A percentile compares a stretch with the other conserved stretches of the same genome.
phyloP scores from a whole-genome alignment of 2,329 filamentous ascomycete species.

The Dactylellina sp. region DNA sequence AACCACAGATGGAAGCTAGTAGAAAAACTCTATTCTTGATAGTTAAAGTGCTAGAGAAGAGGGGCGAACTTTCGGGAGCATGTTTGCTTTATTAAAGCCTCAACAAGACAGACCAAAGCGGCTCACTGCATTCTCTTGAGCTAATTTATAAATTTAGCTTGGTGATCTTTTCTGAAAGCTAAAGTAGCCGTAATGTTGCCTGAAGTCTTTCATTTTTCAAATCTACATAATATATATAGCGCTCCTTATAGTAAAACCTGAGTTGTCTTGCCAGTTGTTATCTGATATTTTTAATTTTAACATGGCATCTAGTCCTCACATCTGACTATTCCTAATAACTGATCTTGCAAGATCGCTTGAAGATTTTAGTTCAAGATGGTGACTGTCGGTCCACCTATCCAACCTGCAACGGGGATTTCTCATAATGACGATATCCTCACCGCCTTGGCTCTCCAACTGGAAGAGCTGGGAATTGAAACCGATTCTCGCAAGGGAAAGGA shows the following conservation, averaged over 20 bases:
- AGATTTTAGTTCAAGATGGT: not conserved
- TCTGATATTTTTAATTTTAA: no score
- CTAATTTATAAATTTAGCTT: not conserved
- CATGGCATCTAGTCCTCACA: no score
- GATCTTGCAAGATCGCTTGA: no score
- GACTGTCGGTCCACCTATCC: not conserved
- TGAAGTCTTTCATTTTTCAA: slow-evolving; percentile 1
- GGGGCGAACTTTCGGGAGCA: not conserved
- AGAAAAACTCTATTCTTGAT: not conserved
- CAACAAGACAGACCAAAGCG: no score
- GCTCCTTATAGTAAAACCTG: no score
- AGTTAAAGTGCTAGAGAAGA: not conserved
- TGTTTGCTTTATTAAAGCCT: no score
- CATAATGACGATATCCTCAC: slow-evolving; percentile 27
- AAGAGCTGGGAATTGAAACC: slow-evolving; percentile 32
- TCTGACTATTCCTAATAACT: no score
- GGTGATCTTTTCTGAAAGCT: not conserved
- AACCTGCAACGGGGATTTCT: not conserved
- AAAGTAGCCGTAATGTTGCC: no score
- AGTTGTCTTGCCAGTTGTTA: no score
- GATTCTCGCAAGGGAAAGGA: slow-evolving; percentile 33
- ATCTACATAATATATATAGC: no score
- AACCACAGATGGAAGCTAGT: no score
- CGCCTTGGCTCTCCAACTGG: slow-evolving; percentile 29
- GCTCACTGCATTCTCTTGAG: not conserved